Percentiles rank a stretch among this genome's conserved stretches.
These are phyloP conservation scores for Leishmania martiniquensis DNA, from an alignment of 208 protist species.

Conservation along the genomic window DNA sequence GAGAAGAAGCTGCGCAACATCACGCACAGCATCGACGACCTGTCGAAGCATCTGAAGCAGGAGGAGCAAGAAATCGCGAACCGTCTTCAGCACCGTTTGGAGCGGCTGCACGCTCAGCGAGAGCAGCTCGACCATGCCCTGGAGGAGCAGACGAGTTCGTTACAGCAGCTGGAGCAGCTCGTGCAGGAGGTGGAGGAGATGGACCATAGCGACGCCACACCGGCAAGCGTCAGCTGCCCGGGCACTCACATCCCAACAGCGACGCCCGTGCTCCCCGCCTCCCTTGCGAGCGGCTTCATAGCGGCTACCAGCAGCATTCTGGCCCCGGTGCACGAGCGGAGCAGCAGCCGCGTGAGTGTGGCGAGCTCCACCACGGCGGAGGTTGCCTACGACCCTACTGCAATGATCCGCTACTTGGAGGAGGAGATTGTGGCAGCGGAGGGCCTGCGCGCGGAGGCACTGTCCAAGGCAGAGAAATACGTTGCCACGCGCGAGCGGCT, in stretches of 20 bases:
- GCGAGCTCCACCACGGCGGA: conserved; percentile 33
- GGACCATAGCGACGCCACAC: conserved; percentile 16
- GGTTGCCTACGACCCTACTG: conserved; percentile 48
- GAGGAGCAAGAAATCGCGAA: conserved; percentile 65
- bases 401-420: conserved; percentile 67
- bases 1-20: conserved; percentile 52
- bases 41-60: conserved; percentile 52
- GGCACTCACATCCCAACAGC: not conserved
- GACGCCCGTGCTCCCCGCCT: too few species aligned
- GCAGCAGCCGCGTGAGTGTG: conserved; percentile 38
- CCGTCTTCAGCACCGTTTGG: conserved; percentile 49
- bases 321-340: conserved; percentile 31
- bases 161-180: conserved; percentile 74
- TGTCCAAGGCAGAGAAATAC: conserved; percentile 55
- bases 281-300: not conserved
- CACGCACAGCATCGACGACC: conserved; percentile 43
- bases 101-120: conserved; percentile 56
- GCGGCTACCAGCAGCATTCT: not conserved
- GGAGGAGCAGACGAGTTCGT: conserved; percentile 52
- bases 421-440: conserved; percentile 68
- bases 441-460: conserved; percentile 54
- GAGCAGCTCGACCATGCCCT: conserved; percentile 57
- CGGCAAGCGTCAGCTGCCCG: too few species aligned
- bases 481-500: conserved; percentile 45
- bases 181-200: conserved; percentile 63